Percentiles rank a stretch among this genome's conserved stretches.
Evolutionary conservation across 2,329 filamentous ascomycete genomes (phyloP).

Genomic region (Cercospora canescens): DNA sequence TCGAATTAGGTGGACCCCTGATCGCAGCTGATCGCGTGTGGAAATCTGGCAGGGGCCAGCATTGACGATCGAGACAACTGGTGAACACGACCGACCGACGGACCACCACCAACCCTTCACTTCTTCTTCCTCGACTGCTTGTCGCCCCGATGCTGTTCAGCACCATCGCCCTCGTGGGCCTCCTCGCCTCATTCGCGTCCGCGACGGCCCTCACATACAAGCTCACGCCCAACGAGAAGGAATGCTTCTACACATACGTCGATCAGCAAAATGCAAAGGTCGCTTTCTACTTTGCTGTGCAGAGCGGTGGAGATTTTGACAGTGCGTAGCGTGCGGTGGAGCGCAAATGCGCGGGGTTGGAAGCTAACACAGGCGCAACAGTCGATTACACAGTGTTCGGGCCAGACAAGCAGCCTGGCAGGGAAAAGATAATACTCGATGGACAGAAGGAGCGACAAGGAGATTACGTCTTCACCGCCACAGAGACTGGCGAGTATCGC

Average conservation of each 20-base stretch:
- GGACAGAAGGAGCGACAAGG: conserved; percentile 92
- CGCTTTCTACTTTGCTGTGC: conserved; percentile 98
- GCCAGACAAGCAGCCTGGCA: conserved; percentile 54
- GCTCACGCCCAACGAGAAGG: conserved; percentile 84
- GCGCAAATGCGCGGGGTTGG: not conserved
- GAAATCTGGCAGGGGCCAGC: conserved; percentile 5
- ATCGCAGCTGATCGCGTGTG: conserved; percentile 1
- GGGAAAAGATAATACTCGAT: conserved; percentile 75
- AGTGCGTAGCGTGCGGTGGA: conserved; percentile 25
- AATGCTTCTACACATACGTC: conserved; percentile 88
- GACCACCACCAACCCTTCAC: not conserved
- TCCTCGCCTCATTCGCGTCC: conserved; percentile 70
- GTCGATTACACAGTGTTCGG: conserved; percentile 88
- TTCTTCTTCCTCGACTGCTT: not conserved
- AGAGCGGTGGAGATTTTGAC: conserved; percentile 98
- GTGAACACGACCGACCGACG: not conserved
- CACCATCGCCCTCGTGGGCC: conserved; percentile 50
- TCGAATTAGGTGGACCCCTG: not conserved
- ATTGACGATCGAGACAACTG: conserved; percentile 1
- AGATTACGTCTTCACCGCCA: conserved; percentile 96
- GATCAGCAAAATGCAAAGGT: conserved; percentile 82
- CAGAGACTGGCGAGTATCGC: conserved; percentile 81
- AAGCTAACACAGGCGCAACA: conserved; percentile 16
- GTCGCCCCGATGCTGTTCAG: conserved; percentile 12
- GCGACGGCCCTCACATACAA: conserved; percentile 95